Evolutionary conservation across 495 filamentous ascomycete species (phyloP).

Genomic region (Daldinia decipiens): DNA sequence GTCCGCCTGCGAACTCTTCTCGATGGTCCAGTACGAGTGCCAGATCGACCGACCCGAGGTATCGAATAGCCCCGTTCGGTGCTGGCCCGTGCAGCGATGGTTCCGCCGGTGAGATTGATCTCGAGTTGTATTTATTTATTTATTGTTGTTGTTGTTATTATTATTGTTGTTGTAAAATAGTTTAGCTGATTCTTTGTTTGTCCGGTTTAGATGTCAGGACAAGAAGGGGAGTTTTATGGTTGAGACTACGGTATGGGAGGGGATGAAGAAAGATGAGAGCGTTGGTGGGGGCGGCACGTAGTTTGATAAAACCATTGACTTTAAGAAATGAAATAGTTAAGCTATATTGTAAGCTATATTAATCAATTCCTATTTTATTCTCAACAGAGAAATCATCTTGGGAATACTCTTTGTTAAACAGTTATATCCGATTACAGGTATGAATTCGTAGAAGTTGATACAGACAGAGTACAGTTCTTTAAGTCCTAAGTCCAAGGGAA

Average conservation of each 20-base stretch:
- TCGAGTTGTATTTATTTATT: slow-evolving; percentile 5
- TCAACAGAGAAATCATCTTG: no score
- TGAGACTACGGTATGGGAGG: slow-evolving; percentile 86
- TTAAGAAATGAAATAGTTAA: neutral
- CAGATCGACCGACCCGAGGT: slow-evolving; percentile 66
- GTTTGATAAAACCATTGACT: neutral
- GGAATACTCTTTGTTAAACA: no score
- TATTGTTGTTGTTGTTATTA: no score
- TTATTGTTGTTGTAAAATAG: no score
- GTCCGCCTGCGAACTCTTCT: slow-evolving; percentile 74
- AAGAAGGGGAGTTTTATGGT: slow-evolving; percentile 71
- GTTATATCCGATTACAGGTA: no score
- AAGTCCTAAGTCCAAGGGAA: neutral
- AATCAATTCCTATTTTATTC: no score
- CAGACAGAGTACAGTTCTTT: no score
- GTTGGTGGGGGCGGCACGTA: slow-evolving; percentile 1
- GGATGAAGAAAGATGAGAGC: slow-evolving; percentile 25
- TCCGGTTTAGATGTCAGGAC: slow-evolving; percentile 71
- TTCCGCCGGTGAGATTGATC: slow-evolving; percentile 73
- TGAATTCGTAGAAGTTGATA: no score
- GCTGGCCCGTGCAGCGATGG: slow-evolving; percentile 77
- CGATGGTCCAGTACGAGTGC: slow-evolving; percentile 87
- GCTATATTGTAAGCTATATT: no score
- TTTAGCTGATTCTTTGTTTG: neutral
- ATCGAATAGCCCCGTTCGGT: slow-evolving; percentile 67